These are phyloP conservation scores for Puccinia horiana DNA, from an alignment of 1,284 basidiomycete genomes.

Conservation along the genomic window DNA sequence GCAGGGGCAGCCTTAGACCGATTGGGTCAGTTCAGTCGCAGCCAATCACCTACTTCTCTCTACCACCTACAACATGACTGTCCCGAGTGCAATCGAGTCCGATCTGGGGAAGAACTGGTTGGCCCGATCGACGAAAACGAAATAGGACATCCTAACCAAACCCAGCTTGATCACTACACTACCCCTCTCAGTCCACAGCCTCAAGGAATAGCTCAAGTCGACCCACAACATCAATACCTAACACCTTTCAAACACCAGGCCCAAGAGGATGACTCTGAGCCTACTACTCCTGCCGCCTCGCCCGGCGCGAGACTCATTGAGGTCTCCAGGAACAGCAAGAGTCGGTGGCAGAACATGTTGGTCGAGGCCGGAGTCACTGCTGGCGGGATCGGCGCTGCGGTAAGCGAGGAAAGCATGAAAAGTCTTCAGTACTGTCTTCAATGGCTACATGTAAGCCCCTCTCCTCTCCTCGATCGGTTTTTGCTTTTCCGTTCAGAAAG, in stretches of 20 bases:
- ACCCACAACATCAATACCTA: not conserved
- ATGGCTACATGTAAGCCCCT: constrained; percentile 72
- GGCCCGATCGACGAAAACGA: not conserved
- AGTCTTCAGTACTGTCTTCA: constrained; percentile 80
- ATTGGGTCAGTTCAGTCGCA: constrained; percentile 61
- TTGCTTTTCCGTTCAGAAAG: constrained; percentile 41
- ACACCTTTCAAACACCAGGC: not conserved
- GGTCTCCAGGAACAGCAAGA: constrained; percentile 65
- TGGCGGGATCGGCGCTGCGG: constrained; percentile 74
- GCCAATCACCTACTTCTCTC: not conserved
- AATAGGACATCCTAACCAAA: not conserved
- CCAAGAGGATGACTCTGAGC: not conserved
- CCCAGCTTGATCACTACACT: not conserved
- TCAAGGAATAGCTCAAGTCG: not conserved
- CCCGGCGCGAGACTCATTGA: constrained; percentile 50
- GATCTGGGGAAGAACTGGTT: not conserved
- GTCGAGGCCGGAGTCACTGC: constrained; percentile 72
- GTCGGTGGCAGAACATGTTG: constrained; percentile 78
- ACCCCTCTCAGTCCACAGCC: not conserved
- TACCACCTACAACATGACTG: not conserved
- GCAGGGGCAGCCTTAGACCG: constrained; percentile 80
- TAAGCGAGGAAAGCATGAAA: constrained; percentile 86
- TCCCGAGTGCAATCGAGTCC: not conserved
- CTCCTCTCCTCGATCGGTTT: constrained; percentile 38
- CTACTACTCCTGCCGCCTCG: constrained; percentile 50